These are phyloP conservation scores for Neostapfia colusana DNA, from an alignment of 176 grass and related monocot species.

Conservation along the genomic window DNA sequence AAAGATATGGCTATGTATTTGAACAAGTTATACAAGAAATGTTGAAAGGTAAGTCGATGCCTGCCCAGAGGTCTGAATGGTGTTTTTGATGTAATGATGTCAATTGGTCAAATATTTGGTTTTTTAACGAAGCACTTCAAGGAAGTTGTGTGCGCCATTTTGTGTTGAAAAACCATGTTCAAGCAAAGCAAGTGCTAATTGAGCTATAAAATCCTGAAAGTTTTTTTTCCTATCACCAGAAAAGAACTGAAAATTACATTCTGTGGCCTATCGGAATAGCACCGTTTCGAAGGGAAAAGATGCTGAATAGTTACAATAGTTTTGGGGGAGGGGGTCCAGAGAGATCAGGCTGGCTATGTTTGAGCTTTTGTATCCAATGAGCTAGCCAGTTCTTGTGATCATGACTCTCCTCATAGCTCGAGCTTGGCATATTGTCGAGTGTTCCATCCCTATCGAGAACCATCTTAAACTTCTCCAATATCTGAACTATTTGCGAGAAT, in stretches of 20 bases:
- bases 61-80: neutral
- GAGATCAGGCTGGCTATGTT: slow-evolving; percentile 51
- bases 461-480: slow-evolving; percentile 76
- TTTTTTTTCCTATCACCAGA: slow-evolving; percentile 10
- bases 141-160: neutral
- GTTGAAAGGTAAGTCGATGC: neutral
- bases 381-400: slow-evolving; percentile 76
- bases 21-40: neutral
- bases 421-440: slow-evolving; percentile 58
- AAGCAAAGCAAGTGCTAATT: neutral
- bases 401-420: slow-evolving; percentile 46
- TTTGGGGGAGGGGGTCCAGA: slow-evolving; percentile 49
- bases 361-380: slow-evolving; percentile 68
- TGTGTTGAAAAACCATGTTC: neutral
- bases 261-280: slow-evolving; percentile 31
- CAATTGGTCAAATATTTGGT: slow-evolving; percentile 3
- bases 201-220: neutral
- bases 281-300: slow-evolving; percentile 16
- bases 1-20: neutral
- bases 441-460: slow-evolving; percentile 61
- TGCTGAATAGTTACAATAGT: slow-evolving; percentile 48
- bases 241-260: slow-evolving; percentile 32
- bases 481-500: slow-evolving; percentile 77
- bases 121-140: neutral
- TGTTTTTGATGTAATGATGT: neutral